Base-by-base conservation (phyloP, 179 eudicot genomes). In the Silene coronaria region DNA sequence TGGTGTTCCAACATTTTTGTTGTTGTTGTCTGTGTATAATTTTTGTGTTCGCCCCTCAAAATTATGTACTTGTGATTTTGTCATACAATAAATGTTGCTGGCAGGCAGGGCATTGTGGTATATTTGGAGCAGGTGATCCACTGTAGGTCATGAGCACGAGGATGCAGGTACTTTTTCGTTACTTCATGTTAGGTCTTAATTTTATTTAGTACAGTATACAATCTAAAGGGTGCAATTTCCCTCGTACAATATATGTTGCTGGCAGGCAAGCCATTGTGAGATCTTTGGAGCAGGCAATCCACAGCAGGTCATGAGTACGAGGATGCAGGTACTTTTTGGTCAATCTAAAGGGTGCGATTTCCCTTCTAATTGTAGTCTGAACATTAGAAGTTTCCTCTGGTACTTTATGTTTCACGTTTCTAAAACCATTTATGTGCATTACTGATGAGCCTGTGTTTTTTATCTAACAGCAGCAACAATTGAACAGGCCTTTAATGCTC, bases 401-500 rank as follows among this genome's bases (percentile, higher is more conserved):
- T 32, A 3, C 14, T 28, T 4, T 28, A 26, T 10, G 3, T 4
- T 28, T 12, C 0, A 21, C 6, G 8, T 14, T 45, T 64, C 42
- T n/a, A 32, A n/a, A 34, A 32, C 3, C 24, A 30, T 16, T 17
- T n/a, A 66, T 66, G 26, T 66, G 45, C 70, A 66, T 30, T 66
- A 3, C 42, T 34, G 10, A 17, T 42, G 58, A 23, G 32, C 61
- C n/a, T 69, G n/a, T 19, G 38, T 21, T 70, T 36, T 62, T 36
- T n/a, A 38, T 46, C 70, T 75, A 36, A 67, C 45, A 63, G 30
- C n/a, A 42, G 22, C n/a, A 48, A 55, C 62, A 75, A 63, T 75
- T 70, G 51, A 83, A 85, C 96, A 95, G 99, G 99, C 99, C n/a
- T 95, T 97, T 82, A 92, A 95, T 84, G 99, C 99, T 79, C 97